Evolutionary conservation across 768 basidiomycete genomes (phyloP).

Genomic region (Boletus subcaerulescens): DNA sequence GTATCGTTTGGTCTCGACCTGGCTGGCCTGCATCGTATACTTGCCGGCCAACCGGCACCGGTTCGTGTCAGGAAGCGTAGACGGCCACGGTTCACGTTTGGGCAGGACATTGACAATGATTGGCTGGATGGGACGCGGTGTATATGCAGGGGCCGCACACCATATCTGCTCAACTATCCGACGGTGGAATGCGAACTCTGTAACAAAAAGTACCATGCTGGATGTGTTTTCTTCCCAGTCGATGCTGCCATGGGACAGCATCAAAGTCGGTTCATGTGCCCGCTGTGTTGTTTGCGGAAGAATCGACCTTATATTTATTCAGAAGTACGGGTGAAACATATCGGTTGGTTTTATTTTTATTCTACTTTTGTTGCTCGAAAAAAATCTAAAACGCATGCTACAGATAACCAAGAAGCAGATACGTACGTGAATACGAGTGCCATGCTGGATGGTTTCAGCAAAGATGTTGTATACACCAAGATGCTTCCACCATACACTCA

Average conservation of each 20-base stretch:
- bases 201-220: conserved; percentile 63
- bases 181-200: conserved; percentile 68
- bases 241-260: conserved; percentile 37
- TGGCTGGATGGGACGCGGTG: conserved; percentile 76
- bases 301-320: conserved; percentile 68
- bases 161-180: conserved; percentile 57
- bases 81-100: conserved; percentile 63
- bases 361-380: background rate
- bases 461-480: conserved; percentile 66
- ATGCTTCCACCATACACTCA: conserved; percentile 59
- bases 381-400: conserved; percentile 12
- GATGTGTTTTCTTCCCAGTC: conserved; percentile 70
- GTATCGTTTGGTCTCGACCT: conserved; percentile 81
- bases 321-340: conserved; percentile 69
- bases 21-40: conserved; percentile 76
- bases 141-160: conserved; percentile 71
- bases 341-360: conserved; percentile 40
- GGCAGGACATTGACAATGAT: conserved; percentile 71
- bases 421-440: conserved; percentile 67
- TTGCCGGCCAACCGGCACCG: conserved; percentile 61
- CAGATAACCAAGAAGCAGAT: conserved; percentile 49
- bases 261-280: conserved; percentile 58
- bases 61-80: conserved; percentile 54
- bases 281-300: conserved; percentile 75
- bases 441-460: conserved; percentile 75